Percentiles rank a stretch among this genome's conserved stretches.
Evolutionary conservation across 2,329 filamentous ascomycete species (phyloP).

Genomic region (Penicillium sp.): DNA sequence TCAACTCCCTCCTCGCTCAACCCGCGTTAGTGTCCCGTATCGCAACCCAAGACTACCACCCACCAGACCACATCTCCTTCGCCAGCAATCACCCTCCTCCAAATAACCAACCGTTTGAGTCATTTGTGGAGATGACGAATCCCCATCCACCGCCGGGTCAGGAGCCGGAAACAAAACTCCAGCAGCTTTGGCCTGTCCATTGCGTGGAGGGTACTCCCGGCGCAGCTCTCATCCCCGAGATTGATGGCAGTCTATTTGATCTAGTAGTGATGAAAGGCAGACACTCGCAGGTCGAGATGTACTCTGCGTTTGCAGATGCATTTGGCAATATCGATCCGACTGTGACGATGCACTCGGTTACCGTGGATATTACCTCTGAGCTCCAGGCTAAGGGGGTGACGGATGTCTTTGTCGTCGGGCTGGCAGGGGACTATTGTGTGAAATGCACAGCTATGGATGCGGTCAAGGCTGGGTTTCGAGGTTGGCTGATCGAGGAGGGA

Average conservation of each 20-base stretch:
- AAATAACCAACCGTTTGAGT: constrained; percentile 67
- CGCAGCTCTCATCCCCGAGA: constrained; percentile 70
- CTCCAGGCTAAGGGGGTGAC: constrained; percentile 64
- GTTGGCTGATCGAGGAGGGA: constrained; percentile 75
- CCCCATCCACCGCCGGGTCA: constrained; percentile 45
- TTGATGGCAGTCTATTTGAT: constrained; percentile 64
- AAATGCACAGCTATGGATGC: constrained; percentile 79
- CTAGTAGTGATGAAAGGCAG: constrained; percentile 75
- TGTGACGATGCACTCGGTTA: constrained; percentile 35
- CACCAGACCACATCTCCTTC: constrained; percentile 81
- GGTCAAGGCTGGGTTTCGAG: constrained; percentile 70
- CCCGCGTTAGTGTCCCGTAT: constrained; percentile 70
- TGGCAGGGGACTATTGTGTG: constrained; percentile 91
- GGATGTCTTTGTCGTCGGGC: constrained; percentile 80
- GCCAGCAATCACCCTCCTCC: constrained; percentile 70
- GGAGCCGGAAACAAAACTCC: constrained; percentile 62
- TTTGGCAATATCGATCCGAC: constrained; percentile 55
- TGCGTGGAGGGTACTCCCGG: constrained; percentile 77
- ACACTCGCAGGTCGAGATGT: constrained; percentile 80
- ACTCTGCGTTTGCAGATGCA: constrained; percentile 84
- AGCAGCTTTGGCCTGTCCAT: constrained; percentile 84
- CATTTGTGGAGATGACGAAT: constrained; percentile 60
- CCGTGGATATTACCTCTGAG: constrained; percentile 61
- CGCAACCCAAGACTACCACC: constrained; percentile 93
- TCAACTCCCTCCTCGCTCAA: constrained; percentile 73